Base-by-base conservation (phyloP, 805 yeast species). In the Candida vartiovaarae region DNA sequence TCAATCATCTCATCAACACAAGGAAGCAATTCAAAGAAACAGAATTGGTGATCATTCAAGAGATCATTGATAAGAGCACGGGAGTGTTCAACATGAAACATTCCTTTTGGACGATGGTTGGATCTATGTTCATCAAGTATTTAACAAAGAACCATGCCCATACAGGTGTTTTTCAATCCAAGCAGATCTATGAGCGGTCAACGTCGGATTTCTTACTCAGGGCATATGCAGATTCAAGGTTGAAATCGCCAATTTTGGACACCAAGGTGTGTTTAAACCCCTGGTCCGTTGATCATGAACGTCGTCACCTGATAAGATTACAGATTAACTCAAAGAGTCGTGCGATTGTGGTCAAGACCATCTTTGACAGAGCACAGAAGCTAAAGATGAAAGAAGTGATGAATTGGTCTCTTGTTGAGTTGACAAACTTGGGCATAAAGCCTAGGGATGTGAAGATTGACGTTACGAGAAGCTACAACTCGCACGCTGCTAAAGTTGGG, bases 41-140 rank as follows among this genome's bases (percentile, higher is more conserved):
- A 8, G 51, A 53, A 27, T 20, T 40, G 5, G 40, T 48, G 4
- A 46, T 55, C 3, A 49, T 53, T 6, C 46, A 54, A 28, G 51
- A 32, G 11, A 39, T 55, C 32, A 8, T 53, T 7, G 38, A 43
- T 8, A 54, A 43, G 11, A 44, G 50, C 39, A 8, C 25, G 5
- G 38, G 38, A 8, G 43, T 42, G 9, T 36, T 44, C 5, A 41
- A 46, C 10, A 5, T 45, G 23, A 41, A 36, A 6, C 32, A 24
- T 8, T n/a, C 11, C 4, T 55, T 55, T 32, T 54, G 60, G 60
- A 46, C 44, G 27, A 45, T 51, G 50, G 24, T 55, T 4, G 41
- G 52, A 2, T 48, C 58, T 10, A 20, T 50, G 24, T 55, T 41
- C 36, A 40, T 55, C 43, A 53, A 53, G 29, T 45, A 50, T 39